phyloP scores from a whole-genome alignment of 2,329 filamentous ascomycete genomes.

The Trichoderma harzianum region DNA sequence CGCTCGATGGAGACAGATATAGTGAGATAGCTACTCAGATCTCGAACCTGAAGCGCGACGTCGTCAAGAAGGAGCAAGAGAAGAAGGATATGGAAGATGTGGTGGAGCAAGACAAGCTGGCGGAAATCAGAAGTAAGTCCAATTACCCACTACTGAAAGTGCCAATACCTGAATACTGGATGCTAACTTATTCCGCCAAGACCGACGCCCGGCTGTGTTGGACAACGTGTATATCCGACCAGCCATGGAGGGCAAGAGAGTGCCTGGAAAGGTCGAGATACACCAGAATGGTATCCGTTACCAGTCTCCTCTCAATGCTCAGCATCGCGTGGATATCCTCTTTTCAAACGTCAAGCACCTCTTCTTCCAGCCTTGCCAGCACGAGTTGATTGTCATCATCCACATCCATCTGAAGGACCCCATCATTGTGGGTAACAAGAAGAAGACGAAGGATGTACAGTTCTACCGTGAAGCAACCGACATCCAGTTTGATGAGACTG shows the following conservation, averaged over 20 bases:
- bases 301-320: conserved; percentile 72
- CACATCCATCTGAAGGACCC: conserved; percentile 97
- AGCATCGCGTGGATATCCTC: conserved; percentile 85
- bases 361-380: conserved; percentile 96
- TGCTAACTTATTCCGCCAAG: conserved; percentile 48
- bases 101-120: conserved; percentile 95
- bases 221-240: conserved; percentile 95
- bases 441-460: conserved; percentile 98
- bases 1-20: conserved; percentile 82
- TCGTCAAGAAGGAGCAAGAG: conserved; percentile 88
- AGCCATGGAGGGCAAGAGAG: conserved; percentile 92
- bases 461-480: conserved; percentile 98
- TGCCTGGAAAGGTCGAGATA: conserved; percentile 93
- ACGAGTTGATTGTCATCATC: conserved; percentile 96
- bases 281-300: conserved; percentile 99
- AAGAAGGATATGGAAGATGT: conserved; percentile 99
- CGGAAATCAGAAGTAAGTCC: conserved; percentile 81
- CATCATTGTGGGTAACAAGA: conserved; percentile 94
- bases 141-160: not conserved
- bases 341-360: conserved; percentile 99
- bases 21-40: conserved; percentile 90
- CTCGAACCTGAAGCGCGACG: conserved; percentile 91
- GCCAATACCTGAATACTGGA: not conserved
- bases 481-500: conserved; percentile 98
- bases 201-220: conserved; percentile 83